Evolutionary conservation across 2,329 filamentous ascomycete species (phyloP).

Genomic region (Arthrobotrys conoides): DNA sequence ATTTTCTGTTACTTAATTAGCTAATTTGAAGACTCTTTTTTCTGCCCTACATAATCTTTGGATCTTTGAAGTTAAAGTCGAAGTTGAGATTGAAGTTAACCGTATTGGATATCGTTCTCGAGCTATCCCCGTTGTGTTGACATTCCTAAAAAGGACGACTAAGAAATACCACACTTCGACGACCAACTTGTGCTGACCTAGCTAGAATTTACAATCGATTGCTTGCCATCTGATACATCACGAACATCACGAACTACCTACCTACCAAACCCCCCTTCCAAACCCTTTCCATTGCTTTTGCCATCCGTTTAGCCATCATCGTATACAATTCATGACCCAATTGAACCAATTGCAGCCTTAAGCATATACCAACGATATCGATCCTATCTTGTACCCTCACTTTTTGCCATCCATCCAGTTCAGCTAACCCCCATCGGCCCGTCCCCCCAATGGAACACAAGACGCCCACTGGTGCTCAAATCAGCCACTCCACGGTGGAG

Average conservation of each 20-base stretch:
- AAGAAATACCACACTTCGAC: conserved; percentile 22
- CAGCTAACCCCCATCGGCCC: conserved; percentile 3
- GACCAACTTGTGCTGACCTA: neutral
- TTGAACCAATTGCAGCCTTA: conserved; percentile 11
- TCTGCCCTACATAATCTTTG: neutral
- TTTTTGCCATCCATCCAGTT: conserved; percentile 1
- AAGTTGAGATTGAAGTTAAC: neutral
- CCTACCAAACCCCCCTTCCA: neutral
- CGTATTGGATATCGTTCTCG: neutral
- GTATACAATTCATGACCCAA: neutral
- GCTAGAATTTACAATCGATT: neutral
- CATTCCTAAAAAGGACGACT: conserved; percentile 10
- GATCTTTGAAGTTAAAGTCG: neutral
- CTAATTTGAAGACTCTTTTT: conserved; percentile 21
- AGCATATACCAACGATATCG: neutral
- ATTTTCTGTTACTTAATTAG: conserved; percentile 18
- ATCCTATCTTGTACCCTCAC: neutral
- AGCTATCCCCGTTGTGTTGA: conserved; percentile 33
- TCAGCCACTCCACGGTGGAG: conserved; percentile 42
- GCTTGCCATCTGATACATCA: neutral
- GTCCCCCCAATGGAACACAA: conserved; percentile 48
- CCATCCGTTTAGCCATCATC: neutral
- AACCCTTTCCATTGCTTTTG: neutral
- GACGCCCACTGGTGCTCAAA: conserved; percentile 12
- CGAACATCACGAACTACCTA: conserved; percentile 7